Conservation (phyloP, 2,329 filamentous ascomycete genomes). For the Ilyonectria destructans region DNA sequence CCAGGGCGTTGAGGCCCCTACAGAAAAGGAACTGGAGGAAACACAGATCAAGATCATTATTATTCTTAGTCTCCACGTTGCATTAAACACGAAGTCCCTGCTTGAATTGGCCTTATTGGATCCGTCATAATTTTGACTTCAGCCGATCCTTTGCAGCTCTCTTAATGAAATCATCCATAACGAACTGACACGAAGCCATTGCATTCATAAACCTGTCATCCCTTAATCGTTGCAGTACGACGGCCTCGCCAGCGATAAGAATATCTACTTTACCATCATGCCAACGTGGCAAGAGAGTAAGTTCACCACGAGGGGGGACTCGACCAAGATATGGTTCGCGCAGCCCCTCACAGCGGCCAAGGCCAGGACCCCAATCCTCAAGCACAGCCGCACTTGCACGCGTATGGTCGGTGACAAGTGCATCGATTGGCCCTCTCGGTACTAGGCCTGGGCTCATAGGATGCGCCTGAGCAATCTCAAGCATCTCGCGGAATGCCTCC, state of each 20-base stretch:
- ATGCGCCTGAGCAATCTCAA: slow-evolving; percentile 20
- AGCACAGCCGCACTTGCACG: slow-evolving; percentile 16
- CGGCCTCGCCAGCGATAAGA: slow-evolving; percentile 27
- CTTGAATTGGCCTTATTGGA: not conserved
- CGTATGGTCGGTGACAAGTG: slow-evolving; percentile 24
- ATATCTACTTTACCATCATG: slow-evolving; percentile 16
- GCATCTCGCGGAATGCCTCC: slow-evolving; percentile 16
- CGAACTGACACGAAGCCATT: slow-evolving; percentile 27
- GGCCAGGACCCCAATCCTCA: slow-evolving; percentile 28
- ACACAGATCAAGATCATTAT: not conserved
- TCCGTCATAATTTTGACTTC: not conserved
- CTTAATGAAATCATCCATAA: slow-evolving; percentile 10
- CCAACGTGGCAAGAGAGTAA: slow-evolving; percentile 25
- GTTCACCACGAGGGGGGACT: slow-evolving; percentile 22
- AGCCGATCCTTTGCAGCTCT: not conserved
- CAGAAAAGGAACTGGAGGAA: not conserved
- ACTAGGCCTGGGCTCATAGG: slow-evolving; percentile 21
- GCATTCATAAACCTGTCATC: slow-evolving; percentile 11
- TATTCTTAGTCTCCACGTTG: not conserved
- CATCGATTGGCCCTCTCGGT: slow-evolving; percentile 23
- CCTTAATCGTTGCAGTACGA: slow-evolving; percentile 22
- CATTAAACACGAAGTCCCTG: not conserved
- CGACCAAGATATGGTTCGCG: slow-evolving; percentile 30
- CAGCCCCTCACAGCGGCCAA: slow-evolving; percentile 24
- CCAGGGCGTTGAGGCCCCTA: too few species aligned